These are phyloP conservation scores for Monosporascus sp. DNA, from an alignment of 2,329 filamentous ascomycete genomes.

Conservation along the genomic window DNA sequence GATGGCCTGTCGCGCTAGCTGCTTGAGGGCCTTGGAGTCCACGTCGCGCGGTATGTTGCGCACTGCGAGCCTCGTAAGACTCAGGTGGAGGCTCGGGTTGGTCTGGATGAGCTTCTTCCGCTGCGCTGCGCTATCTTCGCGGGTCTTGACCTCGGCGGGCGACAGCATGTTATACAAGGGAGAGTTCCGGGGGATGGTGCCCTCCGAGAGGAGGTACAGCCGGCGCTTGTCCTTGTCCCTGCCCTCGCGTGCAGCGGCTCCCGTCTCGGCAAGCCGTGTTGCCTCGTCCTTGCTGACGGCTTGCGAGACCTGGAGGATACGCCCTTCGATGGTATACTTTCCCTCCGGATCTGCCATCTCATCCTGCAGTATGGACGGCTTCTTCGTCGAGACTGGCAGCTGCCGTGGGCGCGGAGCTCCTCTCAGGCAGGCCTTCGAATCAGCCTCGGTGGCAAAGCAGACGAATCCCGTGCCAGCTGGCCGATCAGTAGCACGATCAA, in stretches of 20 bases:
- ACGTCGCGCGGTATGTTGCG: constrained; percentile 86
- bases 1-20: constrained; percentile 83
- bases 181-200: constrained; percentile 72
- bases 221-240: constrained; percentile 83
- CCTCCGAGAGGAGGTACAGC: constrained; percentile 83
- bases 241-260: constrained; percentile 57
- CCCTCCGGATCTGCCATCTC: constrained; percentile 77
- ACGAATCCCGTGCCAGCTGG: constrained; percentile 93
- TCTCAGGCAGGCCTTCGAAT: constrained; percentile 72
- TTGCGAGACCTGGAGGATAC: constrained; percentile 76
- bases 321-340: constrained; percentile 84
- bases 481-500: constrained; percentile 78
- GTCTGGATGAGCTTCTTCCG: constrained; percentile 85
- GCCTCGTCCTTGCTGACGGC: constrained; percentile 85
- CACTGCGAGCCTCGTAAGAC: constrained; percentile 82
- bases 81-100: constrained; percentile 86
- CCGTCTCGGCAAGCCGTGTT: constrained; percentile 66
- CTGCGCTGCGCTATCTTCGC: constrained; percentile 81
- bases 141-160: constrained; percentile 77
- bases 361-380: constrained; percentile 83
- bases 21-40: constrained; percentile 82
- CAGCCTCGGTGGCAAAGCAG: constrained; percentile 75
- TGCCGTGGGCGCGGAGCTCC: constrained; percentile 59
- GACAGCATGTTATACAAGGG: constrained; percentile 72
- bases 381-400: constrained; percentile 44